phyloP scores from a whole-genome alignment of 2,329 filamentous ascomycete species.

The Ophiostoma piceae region DNA sequence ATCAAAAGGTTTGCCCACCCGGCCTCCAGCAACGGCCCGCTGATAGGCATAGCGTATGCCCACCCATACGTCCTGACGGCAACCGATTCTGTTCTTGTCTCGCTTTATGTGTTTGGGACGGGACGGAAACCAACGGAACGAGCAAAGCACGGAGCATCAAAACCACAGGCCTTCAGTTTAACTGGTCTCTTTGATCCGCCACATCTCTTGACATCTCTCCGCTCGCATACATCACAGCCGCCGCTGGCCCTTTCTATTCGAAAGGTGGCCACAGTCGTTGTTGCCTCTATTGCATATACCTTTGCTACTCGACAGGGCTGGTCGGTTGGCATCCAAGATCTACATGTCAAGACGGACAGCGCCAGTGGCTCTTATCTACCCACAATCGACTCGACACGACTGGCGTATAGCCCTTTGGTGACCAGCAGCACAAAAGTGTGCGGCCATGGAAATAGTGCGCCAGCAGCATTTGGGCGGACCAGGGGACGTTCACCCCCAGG shows the following conservation, averaged over 20 bases:
- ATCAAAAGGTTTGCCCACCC: slow-evolving; percentile 52
- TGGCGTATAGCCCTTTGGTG: slow-evolving; percentile 37
- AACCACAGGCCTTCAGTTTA: too few species aligned
- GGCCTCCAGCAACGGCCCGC: slow-evolving; percentile 56
- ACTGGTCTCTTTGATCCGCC: slow-evolving; percentile 37
- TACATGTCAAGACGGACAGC: slow-evolving; percentile 51
- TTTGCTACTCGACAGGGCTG: slow-evolving; percentile 74
- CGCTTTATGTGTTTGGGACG: slow-evolving; percentile 62
- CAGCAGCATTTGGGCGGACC: neutral
- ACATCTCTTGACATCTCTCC: slow-evolving; percentile 67
- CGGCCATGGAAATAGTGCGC: neutral
- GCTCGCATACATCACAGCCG: slow-evolving; percentile 71
- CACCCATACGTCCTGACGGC: slow-evolving; percentile 76
- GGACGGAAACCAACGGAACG: neutral
- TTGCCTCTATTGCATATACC: slow-evolving; percentile 84
- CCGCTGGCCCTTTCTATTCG: slow-evolving; percentile 80
- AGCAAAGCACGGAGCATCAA: neutral
- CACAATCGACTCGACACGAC: slow-evolving; percentile 37
- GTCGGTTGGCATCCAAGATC: slow-evolving; percentile 87
- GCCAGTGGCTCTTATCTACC: slow-evolving; percentile 25
- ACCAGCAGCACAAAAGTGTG: neutral
- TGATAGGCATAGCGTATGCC: slow-evolving; percentile 66
- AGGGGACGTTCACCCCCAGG: neutral
- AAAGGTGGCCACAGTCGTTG: slow-evolving; percentile 55
- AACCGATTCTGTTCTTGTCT: slow-evolving; percentile 66